Conservation (phyloP, 2,329 filamentous ascomycete genomes). For the Aspergillus melleus region DNA sequence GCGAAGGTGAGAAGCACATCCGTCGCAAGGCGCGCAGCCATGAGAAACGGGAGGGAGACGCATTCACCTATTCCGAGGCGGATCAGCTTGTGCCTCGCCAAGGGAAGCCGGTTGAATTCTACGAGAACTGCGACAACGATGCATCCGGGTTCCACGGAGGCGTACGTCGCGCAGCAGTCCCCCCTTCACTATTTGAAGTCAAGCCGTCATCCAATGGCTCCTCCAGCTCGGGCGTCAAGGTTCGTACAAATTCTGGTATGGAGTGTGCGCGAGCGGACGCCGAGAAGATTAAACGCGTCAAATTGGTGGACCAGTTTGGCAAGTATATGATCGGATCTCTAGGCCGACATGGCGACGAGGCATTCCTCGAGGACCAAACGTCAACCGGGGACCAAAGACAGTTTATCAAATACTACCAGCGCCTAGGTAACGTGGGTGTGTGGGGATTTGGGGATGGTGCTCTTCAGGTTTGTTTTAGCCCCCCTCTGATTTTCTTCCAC, state of each 20-base stretch:
- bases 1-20: constrained; percentile 49
- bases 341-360: constrained; percentile 42
- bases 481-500: constrained; percentile 1
- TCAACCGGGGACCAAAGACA: constrained; percentile 31
- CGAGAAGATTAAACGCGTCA: constrained; percentile 51
- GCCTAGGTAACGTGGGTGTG: constrained; percentile 53
- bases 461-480: constrained; percentile 39
- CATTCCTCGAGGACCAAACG: constrained; percentile 27
- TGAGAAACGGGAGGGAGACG: constrained; percentile 28
- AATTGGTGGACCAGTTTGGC: constrained; percentile 51
- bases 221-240: constrained; percentile 29
- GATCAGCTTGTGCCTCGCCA: constrained; percentile 47
- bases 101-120: constrained; percentile 48
- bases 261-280: constrained; percentile 41
- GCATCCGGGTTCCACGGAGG: constrained; percentile 33
- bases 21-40: constrained; percentile 45
- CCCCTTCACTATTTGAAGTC: constrained; percentile 42
- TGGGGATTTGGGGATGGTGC: constrained; percentile 53
- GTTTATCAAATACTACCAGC: constrained; percentile 53
- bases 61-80: constrained; percentile 38
- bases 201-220: constrained; percentile 28
- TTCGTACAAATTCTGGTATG: constrained; percentile 32
- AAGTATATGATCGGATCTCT: constrained; percentile 54
- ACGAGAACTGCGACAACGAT: constrained; percentile 44
- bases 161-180: constrained; percentile 42